Evolutionary conservation across 305 asterid species (phyloP).

Genomic region (Solanum chacoense): DNA sequence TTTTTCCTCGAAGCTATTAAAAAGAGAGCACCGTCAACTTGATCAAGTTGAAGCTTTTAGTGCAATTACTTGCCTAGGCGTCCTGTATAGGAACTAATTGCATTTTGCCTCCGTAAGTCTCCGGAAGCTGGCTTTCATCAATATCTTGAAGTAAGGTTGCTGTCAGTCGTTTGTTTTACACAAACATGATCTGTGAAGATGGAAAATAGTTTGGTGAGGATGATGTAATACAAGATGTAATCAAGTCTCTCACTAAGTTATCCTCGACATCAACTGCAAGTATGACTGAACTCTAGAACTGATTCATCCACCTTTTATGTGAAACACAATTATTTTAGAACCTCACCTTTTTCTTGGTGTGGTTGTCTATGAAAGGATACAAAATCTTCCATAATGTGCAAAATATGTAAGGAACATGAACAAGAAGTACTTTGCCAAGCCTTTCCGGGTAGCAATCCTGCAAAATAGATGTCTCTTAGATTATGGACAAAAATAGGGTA

Average conservation of each 20-base stretch:
- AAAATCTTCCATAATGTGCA: constrained; percentile 1
- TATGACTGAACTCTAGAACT: neutral
- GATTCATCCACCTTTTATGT: neutral
- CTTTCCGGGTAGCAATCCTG: constrained; percentile 86
- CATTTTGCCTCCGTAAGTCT: constrained; percentile 34
- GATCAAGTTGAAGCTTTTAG: neutral
- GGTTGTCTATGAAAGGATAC: constrained; percentile 26
- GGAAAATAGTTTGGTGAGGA: neutral
- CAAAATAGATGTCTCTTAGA: neutral
- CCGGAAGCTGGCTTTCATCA: constrained; percentile 47
- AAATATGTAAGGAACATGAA: neutral
- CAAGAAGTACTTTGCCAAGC: constrained; percentile 52
- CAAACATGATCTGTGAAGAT: constrained; percentile 34
- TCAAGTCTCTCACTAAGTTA: neutral
- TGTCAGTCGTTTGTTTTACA: constrained; percentile 31
- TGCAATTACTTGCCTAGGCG: constrained; percentile 17
- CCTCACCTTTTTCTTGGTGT: constrained; percentile 22
- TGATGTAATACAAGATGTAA: neutral
- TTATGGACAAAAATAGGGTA: neutral
- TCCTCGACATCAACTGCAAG: neutral
- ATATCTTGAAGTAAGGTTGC: constrained; percentile 40
- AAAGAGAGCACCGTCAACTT: neutral
- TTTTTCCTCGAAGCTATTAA: neutral
- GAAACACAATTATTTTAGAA: neutral
- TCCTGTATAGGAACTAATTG: constrained; percentile 46